phyloP scores from a whole-genome alignment of 331 rosid genomes.

The Rosa hybrid region DNA sequence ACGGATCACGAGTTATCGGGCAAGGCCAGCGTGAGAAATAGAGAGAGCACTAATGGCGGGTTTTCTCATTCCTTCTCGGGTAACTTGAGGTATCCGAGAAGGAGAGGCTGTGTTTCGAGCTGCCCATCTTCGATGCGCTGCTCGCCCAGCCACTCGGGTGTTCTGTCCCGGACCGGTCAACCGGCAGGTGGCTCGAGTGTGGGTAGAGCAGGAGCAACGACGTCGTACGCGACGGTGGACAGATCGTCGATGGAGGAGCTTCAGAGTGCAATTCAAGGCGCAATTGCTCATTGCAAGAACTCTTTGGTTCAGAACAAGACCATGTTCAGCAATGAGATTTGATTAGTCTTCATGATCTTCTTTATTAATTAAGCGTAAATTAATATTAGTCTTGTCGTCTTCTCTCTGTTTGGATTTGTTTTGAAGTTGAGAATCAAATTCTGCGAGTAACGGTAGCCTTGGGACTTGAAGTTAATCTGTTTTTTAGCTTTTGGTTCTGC shows the following conservation, averaged over 20 bases:
- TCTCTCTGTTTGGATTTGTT: constrained; percentile 15
- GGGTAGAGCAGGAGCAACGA: constrained; percentile 11
- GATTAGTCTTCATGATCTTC: background rate
- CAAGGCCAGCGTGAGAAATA: background rate
- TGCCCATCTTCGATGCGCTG: constrained; percentile 93
- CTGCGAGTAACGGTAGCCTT: constrained; percentile 7
- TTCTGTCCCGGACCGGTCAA: constrained; percentile 37
- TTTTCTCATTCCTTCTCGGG: constrained; percentile 84
- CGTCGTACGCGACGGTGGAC: constrained; percentile 8
- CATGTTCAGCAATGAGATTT: constrained; percentile 64
- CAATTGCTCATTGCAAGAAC: constrained; percentile 94
- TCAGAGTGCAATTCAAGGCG: constrained; percentile 97
- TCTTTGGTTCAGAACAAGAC: constrained; percentile 62
- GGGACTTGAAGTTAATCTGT: constrained; percentile 4
- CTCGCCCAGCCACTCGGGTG: constrained; percentile 84
- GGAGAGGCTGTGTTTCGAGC: constrained; percentile 63
- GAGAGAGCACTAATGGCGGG: constrained; percentile 26
- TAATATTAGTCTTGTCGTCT: constrained; percentile 10
- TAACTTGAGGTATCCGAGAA: constrained; percentile 67
- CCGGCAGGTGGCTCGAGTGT: constrained; percentile 8
- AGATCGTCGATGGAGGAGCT: constrained; percentile 89
- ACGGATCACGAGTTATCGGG: background rate
- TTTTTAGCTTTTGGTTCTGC: background rate
- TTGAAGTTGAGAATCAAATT: background rate
- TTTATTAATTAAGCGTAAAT: background rate